Evolutionary conservation across 495 filamentous ascomycete species (phyloP), one percentile per base, ranked within the genome.

Genomic region (Chlorociboria aeruginascens): DNA sequence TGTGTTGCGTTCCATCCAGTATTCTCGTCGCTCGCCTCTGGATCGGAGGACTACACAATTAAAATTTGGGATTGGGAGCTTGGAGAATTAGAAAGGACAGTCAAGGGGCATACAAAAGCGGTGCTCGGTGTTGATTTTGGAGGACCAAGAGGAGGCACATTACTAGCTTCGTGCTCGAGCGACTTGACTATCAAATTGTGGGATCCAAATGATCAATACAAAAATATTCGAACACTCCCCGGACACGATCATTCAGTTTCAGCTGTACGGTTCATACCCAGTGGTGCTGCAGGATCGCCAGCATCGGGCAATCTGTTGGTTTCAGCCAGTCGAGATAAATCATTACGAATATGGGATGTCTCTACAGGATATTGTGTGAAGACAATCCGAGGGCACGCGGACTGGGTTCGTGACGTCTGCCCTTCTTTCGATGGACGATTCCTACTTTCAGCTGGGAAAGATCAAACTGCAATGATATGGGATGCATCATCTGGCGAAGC

Each of bases 31-130:
- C 70, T 98, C 9, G 92, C 92, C 11, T 92, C 89, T 0, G 92
- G 86, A 13, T 94, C 89, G 33, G 92, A 96, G 57, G 83, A 88
- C 56, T 77, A 76, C 39, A 86, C 80, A 8, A 86, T 88, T 60
- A 98, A 98, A 61, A 88, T 98, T 43, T 98, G 92, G 92, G 92
- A 96, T 58, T 96, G 88, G 86, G 92, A 98, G 55, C 68, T 95
- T 13, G 92, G 92, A 16, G 90, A 96, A 61, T 72, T 95, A 8
- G 90, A 96, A 59, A 66, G 83, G 28, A 97, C 92, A 0, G 72
- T 96, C 36, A 96, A 96, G 58, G 89, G 89, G 1, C 92, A 98
- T 61, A 95, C 86, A 2, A 93, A 86, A 59, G 78, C 84, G 7
- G 89, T 97, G 2, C 60, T 92, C 12, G 89, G 92, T 59, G 77